Evolutionary conservation across 2,329 filamentous ascomycete species (phyloP), one percentile per base, ranked within the genome.

Genomic region (Aspergillus uvarum): DNA sequence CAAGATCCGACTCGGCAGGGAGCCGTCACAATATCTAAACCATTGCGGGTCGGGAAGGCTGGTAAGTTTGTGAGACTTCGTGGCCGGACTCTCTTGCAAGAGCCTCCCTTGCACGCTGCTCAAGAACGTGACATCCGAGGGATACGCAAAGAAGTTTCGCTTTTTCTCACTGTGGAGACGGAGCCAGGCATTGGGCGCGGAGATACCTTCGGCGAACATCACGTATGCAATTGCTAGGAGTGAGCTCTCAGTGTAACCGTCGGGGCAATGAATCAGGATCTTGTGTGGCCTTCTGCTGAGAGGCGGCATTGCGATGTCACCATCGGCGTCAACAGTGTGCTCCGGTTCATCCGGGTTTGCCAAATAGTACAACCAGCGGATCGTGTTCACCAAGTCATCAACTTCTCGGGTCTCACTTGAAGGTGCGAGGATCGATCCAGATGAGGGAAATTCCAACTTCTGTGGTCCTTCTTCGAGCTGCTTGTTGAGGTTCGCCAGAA

Each of bases 131-230:
- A 97, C 92, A 72, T 99, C 95, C 0, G 91, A 91, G 1, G 91
- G 89, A 68, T 98, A 98, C 0, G 95, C 92, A 72, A 99, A 99
- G 79, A 98, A 97, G 72, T 99, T 98, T 61, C 95, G 89, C 58
- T 86, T 83, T 74, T 90, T 91, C 12, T 87, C 83, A 11, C 87
- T 88, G 73, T 99, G 95, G 52, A 99, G 81, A 60, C 87, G 83
- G 10, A 98, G 81, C 93, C 93, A 98, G 8, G 95, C 93, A 58
- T 92, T 87, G 29, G 93, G 89, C 0, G 94, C 85, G 0, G 93
- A 85, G 11, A 87, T 81, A 6, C 91, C 92, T 63, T 95, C 91
- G 56, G 90, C 91, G 76, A 92, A 99, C 83, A 96, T 96, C 73
- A 89, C 92, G 76, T 99, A 99, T 10, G 94, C 91, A 44, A 99